A percentile compares a stretch with the other conserved stretches of the same genome.
Evolutionary conservation across 2,329 filamentous ascomycete genomes (phyloP).

Genomic region (Tolypocladium album): DNA sequence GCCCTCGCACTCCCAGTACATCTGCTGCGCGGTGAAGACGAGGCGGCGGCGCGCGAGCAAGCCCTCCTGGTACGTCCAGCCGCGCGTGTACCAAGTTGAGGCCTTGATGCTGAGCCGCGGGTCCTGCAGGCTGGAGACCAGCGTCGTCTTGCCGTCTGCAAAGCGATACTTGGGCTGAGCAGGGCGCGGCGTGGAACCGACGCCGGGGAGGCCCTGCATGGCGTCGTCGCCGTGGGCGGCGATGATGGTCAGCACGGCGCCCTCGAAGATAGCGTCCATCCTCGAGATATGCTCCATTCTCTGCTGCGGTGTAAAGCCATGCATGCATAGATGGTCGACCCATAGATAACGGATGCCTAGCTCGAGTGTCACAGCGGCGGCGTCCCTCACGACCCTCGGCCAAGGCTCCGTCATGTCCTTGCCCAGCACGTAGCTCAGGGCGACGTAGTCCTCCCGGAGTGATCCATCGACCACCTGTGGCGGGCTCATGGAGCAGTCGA

Average conservation of each 20-base stretch:
- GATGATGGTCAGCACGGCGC: constrained; percentile 24
- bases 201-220: constrained; percentile 22
- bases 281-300: constrained; percentile 18
- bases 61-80: constrained; percentile 29
- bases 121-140: constrained; percentile 21
- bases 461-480: constrained; percentile 17
- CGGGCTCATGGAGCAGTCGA: constrained; percentile 21
- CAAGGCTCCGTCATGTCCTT: constrained; percentile 13
- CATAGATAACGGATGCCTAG: constrained; percentile 25
- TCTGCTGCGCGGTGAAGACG: constrained; percentile 26
- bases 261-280: constrained; percentile 27
- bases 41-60: constrained; percentile 23
- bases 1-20: constrained; percentile 28
- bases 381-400: constrained; percentile 20
- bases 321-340: constrained; percentile 26
- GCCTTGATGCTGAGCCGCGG: constrained; percentile 16
- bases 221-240: constrained; percentile 23
- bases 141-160: constrained; percentile 17
- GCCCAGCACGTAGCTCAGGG: constrained; percentile 25
- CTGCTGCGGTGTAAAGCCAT: constrained; percentile 11
- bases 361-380: constrained; percentile 16
- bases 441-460: constrained; percentile 17
- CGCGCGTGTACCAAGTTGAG: constrained; percentile 23
- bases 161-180: constrained; percentile 20
- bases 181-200: constrained; percentile 15